Evolutionary conservation across 768 basidiomycete species (phyloP).

Genomic region (Amanita pallidorosea): DNA sequence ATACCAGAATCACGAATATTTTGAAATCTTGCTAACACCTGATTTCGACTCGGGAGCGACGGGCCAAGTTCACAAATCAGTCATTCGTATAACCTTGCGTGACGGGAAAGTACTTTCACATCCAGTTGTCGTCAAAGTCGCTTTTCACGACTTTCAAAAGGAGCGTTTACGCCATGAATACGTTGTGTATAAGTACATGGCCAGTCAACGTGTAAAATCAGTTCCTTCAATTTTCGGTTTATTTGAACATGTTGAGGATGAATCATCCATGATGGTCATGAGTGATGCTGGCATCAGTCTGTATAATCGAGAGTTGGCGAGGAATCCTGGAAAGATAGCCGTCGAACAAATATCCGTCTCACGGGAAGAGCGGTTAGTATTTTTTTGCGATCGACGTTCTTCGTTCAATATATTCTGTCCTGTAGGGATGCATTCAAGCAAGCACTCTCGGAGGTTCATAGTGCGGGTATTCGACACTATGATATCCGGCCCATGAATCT

Average conservation of each 20-base stretch:
- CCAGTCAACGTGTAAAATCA: neutral
- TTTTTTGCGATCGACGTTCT: too few relatives aligned
- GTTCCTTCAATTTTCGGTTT: neutral
- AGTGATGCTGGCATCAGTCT: neutral
- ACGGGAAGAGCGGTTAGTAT: neutral
- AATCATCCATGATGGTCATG: neutral
- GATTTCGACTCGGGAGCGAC: neutral
- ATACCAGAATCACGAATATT: neutral
- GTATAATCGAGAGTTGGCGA: neutral
- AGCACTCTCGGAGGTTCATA: neutral
- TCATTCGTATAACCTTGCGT: neutral
- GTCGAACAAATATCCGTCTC: neutral
- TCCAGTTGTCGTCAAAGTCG: neutral
- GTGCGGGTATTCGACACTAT: neutral
- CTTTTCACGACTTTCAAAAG: neutral
- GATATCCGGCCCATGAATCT: neutral
- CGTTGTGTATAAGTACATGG: neutral
- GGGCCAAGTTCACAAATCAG: neutral
- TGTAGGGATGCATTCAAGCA: neutral
- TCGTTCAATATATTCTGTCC: too few relatives aligned
- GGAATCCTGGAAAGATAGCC: neutral
- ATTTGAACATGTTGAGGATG: neutral
- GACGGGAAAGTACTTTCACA: neutral
- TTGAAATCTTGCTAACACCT: neutral
- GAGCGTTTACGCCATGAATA: neutral